Evolutionary conservation across 116 monocot species (phyloP).

Genomic region (Trichopus zeylanicus): DNA sequence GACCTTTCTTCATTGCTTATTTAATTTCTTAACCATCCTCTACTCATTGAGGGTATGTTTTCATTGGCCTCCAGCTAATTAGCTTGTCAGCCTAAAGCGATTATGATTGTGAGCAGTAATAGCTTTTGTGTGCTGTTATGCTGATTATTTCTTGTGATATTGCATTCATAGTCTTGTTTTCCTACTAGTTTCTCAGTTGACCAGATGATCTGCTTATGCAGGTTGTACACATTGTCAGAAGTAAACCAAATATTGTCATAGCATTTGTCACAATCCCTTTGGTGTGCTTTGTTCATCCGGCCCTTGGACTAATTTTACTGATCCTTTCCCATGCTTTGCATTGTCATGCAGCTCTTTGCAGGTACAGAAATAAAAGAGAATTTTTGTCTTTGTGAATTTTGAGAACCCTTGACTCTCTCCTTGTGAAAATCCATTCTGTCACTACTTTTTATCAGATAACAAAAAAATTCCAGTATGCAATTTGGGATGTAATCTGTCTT

Average conservation of each 20-base stretch:
- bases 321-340: conserved; percentile 66
- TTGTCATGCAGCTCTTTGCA: conserved; percentile 75
- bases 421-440: no score
- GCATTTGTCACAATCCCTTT: conserved; percentile 58
- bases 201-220: conserved; percentile 22
- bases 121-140: no score
- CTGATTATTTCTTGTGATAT: background rate
- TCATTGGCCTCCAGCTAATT: no score
- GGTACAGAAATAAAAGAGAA: conserved; percentile 32
- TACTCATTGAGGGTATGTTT: conserved; percentile 59
- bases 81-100: no score
- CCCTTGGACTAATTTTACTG: conserved; percentile 66
- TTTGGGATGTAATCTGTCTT: no score
- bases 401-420: no score
- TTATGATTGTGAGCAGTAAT: no score
- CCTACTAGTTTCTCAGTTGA: background rate
- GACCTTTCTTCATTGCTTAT: conserved; percentile 34
- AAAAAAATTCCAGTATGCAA: no score
- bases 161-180: background rate
- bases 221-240: conserved; percentile 61
- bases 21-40: conserved; percentile 51
- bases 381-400: background rate
- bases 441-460: no score
- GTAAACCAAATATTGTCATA: conserved; percentile 50
- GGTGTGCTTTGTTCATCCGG: conserved; percentile 89